Percentiles rank a stretch among this genome's conserved stretches.
Evolutionary conservation across 2,329 filamentous ascomycete species (phyloP).

Genomic region (Aspergillus pseudoterreus): DNA sequence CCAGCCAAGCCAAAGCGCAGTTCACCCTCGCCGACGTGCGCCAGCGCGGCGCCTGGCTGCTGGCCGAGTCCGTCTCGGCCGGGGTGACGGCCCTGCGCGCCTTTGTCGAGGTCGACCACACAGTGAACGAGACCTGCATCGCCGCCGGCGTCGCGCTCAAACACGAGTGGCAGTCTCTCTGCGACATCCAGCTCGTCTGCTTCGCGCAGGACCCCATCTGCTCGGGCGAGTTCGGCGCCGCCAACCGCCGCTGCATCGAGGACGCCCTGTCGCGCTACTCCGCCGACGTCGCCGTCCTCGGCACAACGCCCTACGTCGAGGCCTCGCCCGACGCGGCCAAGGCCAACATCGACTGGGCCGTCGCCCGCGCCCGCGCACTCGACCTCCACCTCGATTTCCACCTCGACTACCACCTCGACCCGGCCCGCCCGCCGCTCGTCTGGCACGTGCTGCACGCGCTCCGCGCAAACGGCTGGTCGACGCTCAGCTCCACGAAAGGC

Average conservation of each 20-base stretch:
- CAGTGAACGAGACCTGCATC: conserved; percentile 56
- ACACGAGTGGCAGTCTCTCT: conserved; percentile 48
- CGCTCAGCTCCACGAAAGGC: conserved; percentile 41
- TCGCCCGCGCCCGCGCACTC: conserved; percentile 50
- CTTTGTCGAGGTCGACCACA: conserved; percentile 67
- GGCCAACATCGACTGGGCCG: conserved; percentile 61
- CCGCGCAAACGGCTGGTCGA: conserved; percentile 49
- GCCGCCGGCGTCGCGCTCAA: conserved; percentile 57
- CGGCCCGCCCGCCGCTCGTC: conserved; percentile 47
- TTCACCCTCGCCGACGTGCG: conserved; percentile 63
- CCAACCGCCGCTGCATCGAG: conserved; percentile 51
- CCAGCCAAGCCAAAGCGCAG: conserved; percentile 57
- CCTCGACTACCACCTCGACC: conserved; percentile 65
- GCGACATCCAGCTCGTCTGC: conserved; percentile 63
- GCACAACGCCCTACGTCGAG: conserved; percentile 70
- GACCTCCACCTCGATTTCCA: conserved; percentile 65
- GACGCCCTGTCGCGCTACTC: conserved; percentile 37
- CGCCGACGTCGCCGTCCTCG: conserved; percentile 54
- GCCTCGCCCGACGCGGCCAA: conserved; percentile 44
- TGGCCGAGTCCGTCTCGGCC: conserved; percentile 60
- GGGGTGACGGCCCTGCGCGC: conserved; percentile 68
- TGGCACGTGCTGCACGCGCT: conserved; percentile 54
- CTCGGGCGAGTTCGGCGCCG: conserved; percentile 49
- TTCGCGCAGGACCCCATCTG: conserved; percentile 70
- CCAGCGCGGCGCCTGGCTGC: conserved; percentile 60